Percentiles rank a stretch among this genome's conserved stretches.
These are phyloP conservation scores for Ceratocystis harringtonii DNA, from an alignment of 2,329 filamentous ascomycete species.

Conservation along the genomic window DNA sequence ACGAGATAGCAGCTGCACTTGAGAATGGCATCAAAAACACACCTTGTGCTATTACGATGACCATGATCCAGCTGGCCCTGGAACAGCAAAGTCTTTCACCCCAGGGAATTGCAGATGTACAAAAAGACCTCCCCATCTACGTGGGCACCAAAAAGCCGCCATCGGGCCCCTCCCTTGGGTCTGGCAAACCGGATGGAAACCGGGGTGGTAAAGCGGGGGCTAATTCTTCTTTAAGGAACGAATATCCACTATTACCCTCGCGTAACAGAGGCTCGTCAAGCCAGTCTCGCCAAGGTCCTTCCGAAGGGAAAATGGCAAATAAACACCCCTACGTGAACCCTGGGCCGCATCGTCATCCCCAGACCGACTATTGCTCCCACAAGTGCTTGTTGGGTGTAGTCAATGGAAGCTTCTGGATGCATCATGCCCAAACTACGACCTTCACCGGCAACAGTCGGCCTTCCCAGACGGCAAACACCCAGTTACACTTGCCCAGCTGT, in stretches of 20 bases:
- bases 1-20: neutral
- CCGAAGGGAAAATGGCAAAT: neutral
- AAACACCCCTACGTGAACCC: neutral
- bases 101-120: neutral
- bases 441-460: neutral
- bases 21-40: neutral
- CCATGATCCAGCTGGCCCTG: neutral
- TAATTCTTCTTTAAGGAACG: too few species aligned
- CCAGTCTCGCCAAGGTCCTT: neutral
- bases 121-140: neutral
- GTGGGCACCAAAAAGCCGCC: too few species aligned
- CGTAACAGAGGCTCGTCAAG: neutral
- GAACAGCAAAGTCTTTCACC: neutral
- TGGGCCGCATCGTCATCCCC: neutral
- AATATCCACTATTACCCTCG: neutral
- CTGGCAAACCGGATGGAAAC: neutral
- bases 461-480: neutral
- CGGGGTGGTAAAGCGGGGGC: too few species aligned
- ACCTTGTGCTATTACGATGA: neutral
- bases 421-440: neutral
- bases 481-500: neutral
- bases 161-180: neutral
- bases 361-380: neutral
- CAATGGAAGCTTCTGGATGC: neutral
- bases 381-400: neutral